Conservation (phyloP, 2,329 filamentous ascomycete species). For the Juglanconis oblonga region DNA sequence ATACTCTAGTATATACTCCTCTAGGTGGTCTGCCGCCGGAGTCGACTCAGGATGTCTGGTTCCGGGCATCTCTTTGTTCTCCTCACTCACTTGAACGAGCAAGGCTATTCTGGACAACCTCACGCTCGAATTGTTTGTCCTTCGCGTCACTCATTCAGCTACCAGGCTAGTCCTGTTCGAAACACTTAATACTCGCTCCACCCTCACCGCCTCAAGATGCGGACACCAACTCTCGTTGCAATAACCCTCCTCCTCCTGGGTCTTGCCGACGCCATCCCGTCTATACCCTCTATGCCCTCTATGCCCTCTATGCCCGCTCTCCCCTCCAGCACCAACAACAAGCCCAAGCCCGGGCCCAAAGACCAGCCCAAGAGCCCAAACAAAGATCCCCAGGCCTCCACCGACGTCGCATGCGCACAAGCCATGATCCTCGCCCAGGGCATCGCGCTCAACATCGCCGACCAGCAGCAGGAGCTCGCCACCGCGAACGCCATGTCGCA, state of each 20-base stretch:
- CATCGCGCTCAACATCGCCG: slow-evolving; percentile 23
- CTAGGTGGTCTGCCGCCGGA: background rate
- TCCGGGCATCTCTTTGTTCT: background rate
- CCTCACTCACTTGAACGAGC: background rate
- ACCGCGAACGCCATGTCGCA: slow-evolving; percentile 12
- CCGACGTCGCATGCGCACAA: slow-evolving; percentile 11
- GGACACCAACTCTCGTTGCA: background rate
- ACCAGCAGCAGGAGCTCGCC: slow-evolving; percentile 23
- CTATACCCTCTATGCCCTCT: no score
- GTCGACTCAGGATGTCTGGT: no score
- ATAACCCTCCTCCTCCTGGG: background rate
- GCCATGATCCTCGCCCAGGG: slow-evolving; percentile 22
- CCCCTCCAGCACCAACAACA: background rate
- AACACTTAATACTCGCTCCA: background rate
- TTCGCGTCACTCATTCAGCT: slow-evolving; percentile 11
- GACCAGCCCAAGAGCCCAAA: no score
- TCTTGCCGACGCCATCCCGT: background rate
- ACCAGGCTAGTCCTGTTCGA: slow-evolving; percentile 1
- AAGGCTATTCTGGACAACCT: slow-evolving; percentile 8
- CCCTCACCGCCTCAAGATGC: slow-evolving; percentile 4
- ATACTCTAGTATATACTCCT: background rate
- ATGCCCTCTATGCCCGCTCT: no score
- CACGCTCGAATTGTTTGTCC: background rate
- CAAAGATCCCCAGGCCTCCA: background rate
- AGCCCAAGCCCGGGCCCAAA: background rate